Conservation (phyloP, 2,329 filamentous ascomycete genomes). For the Xylaria sp. region DNA sequence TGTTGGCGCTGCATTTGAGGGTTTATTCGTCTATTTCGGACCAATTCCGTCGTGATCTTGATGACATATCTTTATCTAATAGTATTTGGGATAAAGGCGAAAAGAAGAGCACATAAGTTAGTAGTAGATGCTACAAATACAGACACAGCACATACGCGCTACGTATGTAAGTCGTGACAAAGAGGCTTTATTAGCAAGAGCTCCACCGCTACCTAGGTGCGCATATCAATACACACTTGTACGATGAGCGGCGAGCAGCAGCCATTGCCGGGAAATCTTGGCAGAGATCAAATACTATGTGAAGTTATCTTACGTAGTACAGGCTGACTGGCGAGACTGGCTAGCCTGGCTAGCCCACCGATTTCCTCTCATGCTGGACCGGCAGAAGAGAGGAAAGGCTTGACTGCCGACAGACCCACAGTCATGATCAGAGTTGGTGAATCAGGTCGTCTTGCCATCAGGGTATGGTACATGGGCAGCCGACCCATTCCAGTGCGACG, state of each 20-base stretch:
- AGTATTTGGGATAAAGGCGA: not conserved
- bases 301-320: not conserved
- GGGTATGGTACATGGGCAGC: not conserved
- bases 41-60: not conserved
- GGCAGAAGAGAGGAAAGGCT: constrained; percentile 16
- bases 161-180: constrained; percentile 30
- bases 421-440: constrained; percentile 19
- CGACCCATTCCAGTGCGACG: not conserved
- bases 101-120: not conserved
- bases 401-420: constrained; percentile 22
- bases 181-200: constrained; percentile 19
- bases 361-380: constrained; percentile 18
- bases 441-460: constrained; percentile 23
- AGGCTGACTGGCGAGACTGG: not conserved
- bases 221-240: not conserved
- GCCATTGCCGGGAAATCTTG: constrained; percentile 8
- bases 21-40: not conserved
- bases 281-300: not conserved
- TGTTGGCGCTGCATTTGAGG: not conserved
- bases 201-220: not conserved
- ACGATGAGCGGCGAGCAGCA: constrained; percentile 1
- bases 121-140: not conserved
- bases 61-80: not conserved
- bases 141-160: not conserved
- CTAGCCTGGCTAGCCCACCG: too few species aligned